Evolutionary conservation across 768 basidiomycete species (phyloP), one percentile per base, ranked within the genome.

Genomic region (Porpolomopsis calyptriformis): DNA sequence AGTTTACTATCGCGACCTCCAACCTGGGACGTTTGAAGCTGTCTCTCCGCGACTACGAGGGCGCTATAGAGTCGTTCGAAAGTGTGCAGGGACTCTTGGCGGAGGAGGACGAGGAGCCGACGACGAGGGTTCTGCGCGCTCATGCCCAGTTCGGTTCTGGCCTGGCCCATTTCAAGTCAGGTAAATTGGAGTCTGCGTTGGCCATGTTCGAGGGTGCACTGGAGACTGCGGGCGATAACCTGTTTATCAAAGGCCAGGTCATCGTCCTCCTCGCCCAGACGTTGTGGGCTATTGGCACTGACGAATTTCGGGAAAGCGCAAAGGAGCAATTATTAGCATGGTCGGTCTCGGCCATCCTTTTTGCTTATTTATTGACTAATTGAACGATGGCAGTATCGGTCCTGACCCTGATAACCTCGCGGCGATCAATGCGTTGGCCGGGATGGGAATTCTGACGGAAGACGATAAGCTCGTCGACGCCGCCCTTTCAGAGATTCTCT

Each of bases 391-490:
- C 16, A 94, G 92, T 55, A 83, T 96, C 52, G 71, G 81, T 0
- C 62, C 71, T 20, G 86, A 94, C 57, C 74, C 82, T 0, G 83
- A 83, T 50, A 88, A 92, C 56, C 59, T 91, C 41, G 70, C 74
- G 45, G 89, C 88, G 1, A 85, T 94, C 60, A 86, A 83, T 38
- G 74, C 81, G 0, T 73, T 97, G 1, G 85, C 86, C 0, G 85
- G 85, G n/a, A 90, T 96, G 77, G 91, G 88, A 9, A 79, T 91
- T 46, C 63, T 92, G 44, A 82, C 82, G 2, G 70, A 72, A 26
- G 91, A 94, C 54, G 80, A 84, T 26, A 74, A 72, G 27, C 72
- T 96, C 16, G 72, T 92, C 20, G 88, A 93, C 58, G 92, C 91
- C 1, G 85, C 90, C 0, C 65, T 93, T 10, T 81, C 85, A 0